phyloP scores from a whole-genome alignment of 2,329 filamentous ascomycete genomes.

The Nemania sp. region DNA sequence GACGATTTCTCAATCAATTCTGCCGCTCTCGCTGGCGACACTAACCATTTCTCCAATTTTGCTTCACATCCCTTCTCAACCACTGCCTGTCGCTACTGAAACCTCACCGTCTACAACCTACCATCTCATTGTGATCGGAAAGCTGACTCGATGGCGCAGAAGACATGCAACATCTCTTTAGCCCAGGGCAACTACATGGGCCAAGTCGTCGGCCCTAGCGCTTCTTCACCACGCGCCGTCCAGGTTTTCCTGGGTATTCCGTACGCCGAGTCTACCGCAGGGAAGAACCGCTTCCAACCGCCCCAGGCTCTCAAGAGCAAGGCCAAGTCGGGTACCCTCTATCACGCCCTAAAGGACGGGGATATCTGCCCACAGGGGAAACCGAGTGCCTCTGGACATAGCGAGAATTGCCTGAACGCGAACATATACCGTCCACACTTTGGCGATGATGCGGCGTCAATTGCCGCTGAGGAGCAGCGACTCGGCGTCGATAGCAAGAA shows the following conservation, averaged over 20 bases:
- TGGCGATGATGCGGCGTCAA: constrained; percentile 32
- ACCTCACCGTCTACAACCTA: not conserved
- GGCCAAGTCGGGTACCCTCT: constrained; percentile 40
- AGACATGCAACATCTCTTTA: constrained; percentile 40
- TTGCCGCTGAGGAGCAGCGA: constrained; percentile 30
- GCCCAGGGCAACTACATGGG: constrained; percentile 49
- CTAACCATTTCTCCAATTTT: not conserved
- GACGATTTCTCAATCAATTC: constrained; percentile 1
- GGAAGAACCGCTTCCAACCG: constrained; percentile 51
- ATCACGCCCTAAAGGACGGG: constrained; percentile 42
- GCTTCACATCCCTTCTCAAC: not conserved
- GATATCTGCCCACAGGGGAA: constrained; percentile 42
- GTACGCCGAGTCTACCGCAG: constrained; percentile 48
- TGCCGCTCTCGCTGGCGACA: not conserved
- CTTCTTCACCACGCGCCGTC: constrained; percentile 46
- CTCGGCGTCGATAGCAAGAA: constrained; percentile 35
- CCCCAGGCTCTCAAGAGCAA: constrained; percentile 42
- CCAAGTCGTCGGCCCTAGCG: constrained; percentile 38
- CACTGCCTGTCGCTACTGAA: not conserved
- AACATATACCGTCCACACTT: constrained; percentile 54
- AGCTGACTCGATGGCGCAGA: constrained; percentile 34
- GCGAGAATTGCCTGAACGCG: constrained; percentile 58
- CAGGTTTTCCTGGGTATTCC: constrained; percentile 57
- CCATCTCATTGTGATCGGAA: not conserved
- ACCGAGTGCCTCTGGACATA: constrained; percentile 36